Percentiles rank a stretch among this genome's conserved stretches.
phyloP scores from a whole-genome alignment of 441 rosid genomes.

The Mallotus repandus region DNA sequence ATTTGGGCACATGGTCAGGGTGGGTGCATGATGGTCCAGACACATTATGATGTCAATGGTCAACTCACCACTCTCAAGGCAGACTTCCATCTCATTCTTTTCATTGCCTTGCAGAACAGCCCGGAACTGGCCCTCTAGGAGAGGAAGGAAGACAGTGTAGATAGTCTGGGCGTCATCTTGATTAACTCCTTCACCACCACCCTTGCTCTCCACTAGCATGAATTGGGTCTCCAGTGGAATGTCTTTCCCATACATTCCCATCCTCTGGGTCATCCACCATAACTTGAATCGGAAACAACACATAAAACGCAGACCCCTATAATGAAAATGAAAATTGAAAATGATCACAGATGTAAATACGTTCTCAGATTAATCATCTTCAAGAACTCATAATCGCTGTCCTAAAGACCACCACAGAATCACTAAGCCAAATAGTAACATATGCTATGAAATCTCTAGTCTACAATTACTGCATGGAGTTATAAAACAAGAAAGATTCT shows the following conservation, averaged over 20 bases:
- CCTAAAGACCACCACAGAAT: too few species aligned
- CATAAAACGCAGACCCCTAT: slow-evolving; percentile 77
- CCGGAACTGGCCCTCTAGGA: slow-evolving; percentile 96
- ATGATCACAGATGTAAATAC: too few species aligned
- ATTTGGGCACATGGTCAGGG: slow-evolving; percentile 8
- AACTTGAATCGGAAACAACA: slow-evolving; percentile 90
- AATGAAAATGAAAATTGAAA: slow-evolving; percentile 8
- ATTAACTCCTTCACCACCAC: slow-evolving; percentile 49
- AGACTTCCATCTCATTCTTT: slow-evolving; percentile 78
- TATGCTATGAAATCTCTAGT: neutral
- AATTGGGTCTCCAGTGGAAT: slow-evolving; percentile 96
- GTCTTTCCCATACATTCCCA: slow-evolving; percentile 86
- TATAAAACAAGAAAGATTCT: neutral
- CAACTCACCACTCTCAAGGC: slow-evolving; percentile 92
- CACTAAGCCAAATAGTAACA: neutral
- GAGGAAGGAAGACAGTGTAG: slow-evolving; percentile 87
- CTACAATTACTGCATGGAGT: neutral
- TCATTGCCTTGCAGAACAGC: slow-evolving; percentile 91
- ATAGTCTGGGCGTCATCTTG: slow-evolving; percentile 54
- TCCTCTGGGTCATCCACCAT: slow-evolving; percentile 99
- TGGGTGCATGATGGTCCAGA: slow-evolving; percentile 21
- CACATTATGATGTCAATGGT: slow-evolving; percentile 29
- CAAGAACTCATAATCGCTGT: too few species aligned
- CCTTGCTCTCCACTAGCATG: slow-evolving; percentile 81
- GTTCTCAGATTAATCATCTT: too few species aligned